Conservation (phyloP, 257 asterid genomes). For the Echites panduratus region DNA sequence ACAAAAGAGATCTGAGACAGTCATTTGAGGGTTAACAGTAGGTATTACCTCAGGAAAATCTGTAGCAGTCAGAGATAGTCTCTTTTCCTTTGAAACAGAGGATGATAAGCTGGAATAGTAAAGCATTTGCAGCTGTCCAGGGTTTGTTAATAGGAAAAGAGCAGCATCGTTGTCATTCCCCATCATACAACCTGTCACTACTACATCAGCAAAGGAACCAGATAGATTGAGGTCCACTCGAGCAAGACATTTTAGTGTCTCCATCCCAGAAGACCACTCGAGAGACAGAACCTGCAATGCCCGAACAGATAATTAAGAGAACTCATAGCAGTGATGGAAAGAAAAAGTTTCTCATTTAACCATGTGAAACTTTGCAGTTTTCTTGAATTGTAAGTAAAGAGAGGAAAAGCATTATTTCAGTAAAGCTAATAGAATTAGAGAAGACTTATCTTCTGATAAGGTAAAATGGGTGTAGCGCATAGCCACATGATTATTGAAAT, state of each 20-base stretch:
- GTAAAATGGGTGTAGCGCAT: background rate
- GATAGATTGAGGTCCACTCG: slow-evolving; percentile 67
- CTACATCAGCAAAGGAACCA: slow-evolving; percentile 80
- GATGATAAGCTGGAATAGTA: slow-evolving; percentile 42
- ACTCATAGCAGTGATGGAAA: background rate
- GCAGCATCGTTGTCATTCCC: slow-evolving; percentile 37
- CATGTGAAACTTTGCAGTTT: background rate
- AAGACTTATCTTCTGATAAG: background rate
- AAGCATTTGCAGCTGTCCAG: slow-evolving; percentile 59
- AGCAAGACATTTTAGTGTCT: slow-evolving; percentile 56
- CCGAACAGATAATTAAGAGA: slow-evolving; percentile 16
- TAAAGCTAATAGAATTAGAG: background rate
- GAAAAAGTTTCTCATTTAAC: background rate
- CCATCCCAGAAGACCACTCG: slow-evolving; percentile 77
- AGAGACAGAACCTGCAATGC: slow-evolving; percentile 58
- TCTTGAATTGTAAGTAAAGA: background rate
- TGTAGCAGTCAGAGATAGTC: slow-evolving; percentile 34
- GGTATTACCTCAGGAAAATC: slow-evolving; percentile 60
- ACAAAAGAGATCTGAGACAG: slow-evolving; percentile 50
- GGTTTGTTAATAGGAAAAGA: slow-evolving; percentile 61
- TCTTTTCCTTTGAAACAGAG: slow-evolving; percentile 35
- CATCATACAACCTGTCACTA: slow-evolving; percentile 47
- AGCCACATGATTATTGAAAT: background rate
- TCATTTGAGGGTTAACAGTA: slow-evolving; percentile 61
- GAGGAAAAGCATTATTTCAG: background rate